Evolutionary conservation across 306 rosid species (phyloP).

Genomic region (Dicorynia guianensis): DNA sequence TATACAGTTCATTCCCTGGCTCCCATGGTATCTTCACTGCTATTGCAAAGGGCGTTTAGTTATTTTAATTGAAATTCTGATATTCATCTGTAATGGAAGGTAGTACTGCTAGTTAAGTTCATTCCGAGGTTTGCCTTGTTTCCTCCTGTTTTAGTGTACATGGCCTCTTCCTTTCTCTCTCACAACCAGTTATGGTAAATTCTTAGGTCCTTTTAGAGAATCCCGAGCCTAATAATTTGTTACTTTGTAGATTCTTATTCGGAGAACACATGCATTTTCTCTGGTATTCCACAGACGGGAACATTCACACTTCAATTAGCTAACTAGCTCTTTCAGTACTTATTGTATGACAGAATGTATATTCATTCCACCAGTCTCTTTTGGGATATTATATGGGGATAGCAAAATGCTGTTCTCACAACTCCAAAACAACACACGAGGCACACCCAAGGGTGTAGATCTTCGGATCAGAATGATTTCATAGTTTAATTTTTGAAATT

Average conservation of each 20-base stretch:
- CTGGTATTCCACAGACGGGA: background rate
- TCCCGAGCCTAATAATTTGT: background rate
- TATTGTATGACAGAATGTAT: too few relatives aligned
- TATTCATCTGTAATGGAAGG: slow-evolving; percentile 19
- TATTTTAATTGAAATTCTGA: slow-evolving; percentile 32
- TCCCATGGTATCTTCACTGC: slow-evolving; percentile 17
- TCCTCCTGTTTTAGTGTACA: slow-evolving; percentile 1
- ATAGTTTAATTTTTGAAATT: too few relatives aligned
- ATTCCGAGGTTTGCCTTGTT: background rate
- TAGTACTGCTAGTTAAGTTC: slow-evolving; percentile 4
- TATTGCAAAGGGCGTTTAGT: slow-evolving; percentile 31
- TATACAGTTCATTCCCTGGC: slow-evolving; percentile 9
- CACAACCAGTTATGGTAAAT: background rate
- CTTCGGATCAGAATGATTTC: too few relatives aligned
- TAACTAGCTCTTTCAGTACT: too few relatives aligned
- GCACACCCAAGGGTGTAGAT: too few relatives aligned
- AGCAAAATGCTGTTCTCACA: too few relatives aligned
- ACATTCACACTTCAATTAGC: background rate
- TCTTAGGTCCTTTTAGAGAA: background rate
- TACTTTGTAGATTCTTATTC: background rate
- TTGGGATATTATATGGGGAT: too few relatives aligned
- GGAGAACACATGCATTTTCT: background rate
- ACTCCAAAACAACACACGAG: too few relatives aligned
- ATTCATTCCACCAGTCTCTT: too few relatives aligned
- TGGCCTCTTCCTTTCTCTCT: slow-evolving; percentile 10